These are phyloP conservation scores for Dimargaris xerosporica DNA, from an alignment of 192 early-diverging fungal species.

Conservation along the genomic window DNA sequence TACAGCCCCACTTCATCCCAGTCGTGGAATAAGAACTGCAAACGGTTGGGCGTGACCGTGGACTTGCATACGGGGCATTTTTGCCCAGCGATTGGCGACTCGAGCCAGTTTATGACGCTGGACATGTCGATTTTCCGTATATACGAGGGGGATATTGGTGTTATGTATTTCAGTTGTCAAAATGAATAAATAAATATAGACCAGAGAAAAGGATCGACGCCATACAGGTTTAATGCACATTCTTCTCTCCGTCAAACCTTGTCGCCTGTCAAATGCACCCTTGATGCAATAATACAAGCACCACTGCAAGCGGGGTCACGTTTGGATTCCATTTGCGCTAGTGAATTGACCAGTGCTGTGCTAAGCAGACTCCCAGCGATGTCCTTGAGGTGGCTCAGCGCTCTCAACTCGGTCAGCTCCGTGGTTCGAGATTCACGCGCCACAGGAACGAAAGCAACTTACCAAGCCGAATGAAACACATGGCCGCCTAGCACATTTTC, in stretches of 20 bases:
- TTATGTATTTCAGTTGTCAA: neutral
- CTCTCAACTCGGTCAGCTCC: neutral
- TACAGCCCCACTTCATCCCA: conserved; percentile 5
- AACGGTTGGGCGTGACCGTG: neutral
- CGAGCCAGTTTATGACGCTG: conserved; percentile 1
- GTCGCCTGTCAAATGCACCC: neutral
- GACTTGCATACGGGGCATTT: conserved; percentile 4
- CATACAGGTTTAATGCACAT: neutral
- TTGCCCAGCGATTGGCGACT: neutral
- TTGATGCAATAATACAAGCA: neutral
- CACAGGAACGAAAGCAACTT: neutral
- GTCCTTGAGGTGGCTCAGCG: neutral
- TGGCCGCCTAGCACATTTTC: neutral
- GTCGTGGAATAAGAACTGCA: conserved; percentile 1
- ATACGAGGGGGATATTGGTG: too few species aligned
- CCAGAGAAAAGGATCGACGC: neutral
- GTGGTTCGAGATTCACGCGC: neutral
- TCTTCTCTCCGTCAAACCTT: neutral
- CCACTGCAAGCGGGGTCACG: neutral
- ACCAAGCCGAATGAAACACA: conserved; percentile 6
- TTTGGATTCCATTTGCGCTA: neutral
- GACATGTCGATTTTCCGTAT: neutral
- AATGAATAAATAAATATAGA: neutral
- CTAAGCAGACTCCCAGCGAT: neutral
- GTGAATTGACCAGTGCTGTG: neutral